phyloP scores from a whole-genome alignment of 768 basidiomycete species.

The Phaeotremella fagi region DNA sequence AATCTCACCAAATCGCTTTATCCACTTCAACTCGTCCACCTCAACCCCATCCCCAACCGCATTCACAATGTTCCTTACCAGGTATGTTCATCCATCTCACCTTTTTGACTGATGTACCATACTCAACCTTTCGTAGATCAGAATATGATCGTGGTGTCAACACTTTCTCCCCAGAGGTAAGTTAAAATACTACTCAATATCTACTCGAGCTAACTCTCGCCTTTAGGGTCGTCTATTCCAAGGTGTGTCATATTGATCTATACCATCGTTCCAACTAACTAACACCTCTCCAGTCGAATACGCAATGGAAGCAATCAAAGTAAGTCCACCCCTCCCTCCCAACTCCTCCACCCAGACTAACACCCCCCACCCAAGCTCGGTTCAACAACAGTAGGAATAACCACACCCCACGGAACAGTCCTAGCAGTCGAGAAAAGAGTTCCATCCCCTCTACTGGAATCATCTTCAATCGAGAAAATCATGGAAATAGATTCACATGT shows the following conservation, averaged over 20 bases:
- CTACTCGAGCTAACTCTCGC: no score
- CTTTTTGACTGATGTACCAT: background rate
- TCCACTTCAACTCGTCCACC: no score
- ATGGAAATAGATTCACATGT: conserved; percentile 98
- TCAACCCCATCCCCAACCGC: background rate
- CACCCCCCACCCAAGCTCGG: conserved; percentile 63
- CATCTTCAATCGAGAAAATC: conserved; percentile 96
- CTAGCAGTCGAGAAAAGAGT: conserved; percentile 98
- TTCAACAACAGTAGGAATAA: conserved; percentile 93
- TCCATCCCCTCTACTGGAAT: conserved; percentile 90
- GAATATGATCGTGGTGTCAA: conserved; percentile 85
- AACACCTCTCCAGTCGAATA: conserved; percentile 71
- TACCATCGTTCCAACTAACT: conserved; percentile 3
- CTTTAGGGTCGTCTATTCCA: conserved; percentile 87
- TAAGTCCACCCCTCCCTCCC: no score
- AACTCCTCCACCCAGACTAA: no score
- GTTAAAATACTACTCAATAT: no score
- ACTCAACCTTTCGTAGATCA: conserved; percentile 28
- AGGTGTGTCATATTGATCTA: conserved; percentile 55
- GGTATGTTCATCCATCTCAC: conserved; percentile 18
- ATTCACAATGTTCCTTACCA: conserved; percentile 41
- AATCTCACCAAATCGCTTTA: no score
- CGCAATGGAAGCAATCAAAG: conserved; percentile 99
- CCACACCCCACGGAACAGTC: conserved; percentile 81
- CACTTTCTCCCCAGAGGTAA: conserved; percentile 83